Percentiles rank a stretch among this genome's conserved stretches.
phyloP scores from a whole-genome alignment of 192 early-diverging fungal species.

The Borealophlyctis nickersoniae region DNA sequence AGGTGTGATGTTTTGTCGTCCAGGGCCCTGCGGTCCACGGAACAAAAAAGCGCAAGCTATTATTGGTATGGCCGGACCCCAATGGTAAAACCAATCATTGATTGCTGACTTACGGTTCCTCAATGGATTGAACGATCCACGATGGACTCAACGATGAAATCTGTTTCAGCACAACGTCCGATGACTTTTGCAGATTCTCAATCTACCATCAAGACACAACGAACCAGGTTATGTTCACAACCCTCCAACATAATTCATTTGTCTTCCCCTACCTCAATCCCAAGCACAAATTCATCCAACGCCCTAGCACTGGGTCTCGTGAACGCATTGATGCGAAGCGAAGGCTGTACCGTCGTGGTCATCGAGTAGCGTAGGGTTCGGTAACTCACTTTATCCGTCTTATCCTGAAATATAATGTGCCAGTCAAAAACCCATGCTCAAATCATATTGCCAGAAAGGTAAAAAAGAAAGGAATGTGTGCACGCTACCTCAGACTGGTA shows the following conservation, averaged over 20 bases:
- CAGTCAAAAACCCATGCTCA: not conserved
- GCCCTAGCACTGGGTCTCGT: conserved; percentile 75
- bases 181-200: conserved; percentile 61
- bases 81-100: too few relatives aligned
- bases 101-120: conserved; percentile 3
- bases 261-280: conserved; percentile 74
- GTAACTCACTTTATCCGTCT: conserved; percentile 56
- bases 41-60: too few relatives aligned
- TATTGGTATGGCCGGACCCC: too few relatives aligned
- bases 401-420: conserved; percentile 22
- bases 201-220: conserved; percentile 46
- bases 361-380: conserved; percentile 65
- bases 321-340: conserved; percentile 91
- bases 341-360: conserved; percentile 69
- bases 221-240: conserved; percentile 18
- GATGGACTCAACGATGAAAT: conserved; percentile 67
- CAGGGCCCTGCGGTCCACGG: too few relatives aligned
- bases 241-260: not conserved
- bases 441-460: conserved; percentile 1
- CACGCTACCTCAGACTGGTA: conserved; percentile 69
- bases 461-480: conserved; percentile 20
- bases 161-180: conserved; percentile 63
- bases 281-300: conserved; percentile 84
- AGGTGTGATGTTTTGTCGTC: too few relatives aligned
- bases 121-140: conserved; percentile 61